phyloP scores from a whole-genome alignment of 2,329 filamentous ascomycete genomes.

The Colletotrichum sp. region DNA sequence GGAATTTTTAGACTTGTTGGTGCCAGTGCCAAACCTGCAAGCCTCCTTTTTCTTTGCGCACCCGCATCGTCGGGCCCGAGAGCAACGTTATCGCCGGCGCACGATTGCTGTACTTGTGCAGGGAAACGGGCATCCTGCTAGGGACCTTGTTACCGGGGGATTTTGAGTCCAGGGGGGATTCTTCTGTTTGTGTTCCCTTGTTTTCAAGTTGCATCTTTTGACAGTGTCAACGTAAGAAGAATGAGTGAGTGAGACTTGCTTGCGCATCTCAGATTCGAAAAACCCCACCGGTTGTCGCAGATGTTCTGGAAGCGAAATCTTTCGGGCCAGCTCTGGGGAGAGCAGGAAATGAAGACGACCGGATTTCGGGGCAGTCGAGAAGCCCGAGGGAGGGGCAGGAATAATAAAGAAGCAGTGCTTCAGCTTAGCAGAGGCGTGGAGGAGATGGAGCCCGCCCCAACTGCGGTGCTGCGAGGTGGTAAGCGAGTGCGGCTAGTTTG shows the following conservation, averaged over 20 bases:
- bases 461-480: not conserved
- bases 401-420: not conserved
- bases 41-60: not conserved
- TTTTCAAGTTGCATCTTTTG: not conserved
- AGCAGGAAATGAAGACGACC: conserved; percentile 5
- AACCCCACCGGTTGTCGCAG: not conserved
- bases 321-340: not conserved
- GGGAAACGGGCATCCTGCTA: not conserved
- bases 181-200: not conserved
- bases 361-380: conserved; percentile 13
- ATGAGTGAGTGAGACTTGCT: not conserved
- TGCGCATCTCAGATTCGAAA: not conserved
- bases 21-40: not conserved
- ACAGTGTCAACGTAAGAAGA: not conserved
- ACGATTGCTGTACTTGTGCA: not conserved
- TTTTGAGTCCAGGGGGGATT: not conserved
- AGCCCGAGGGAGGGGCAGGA: conserved; percentile 10
- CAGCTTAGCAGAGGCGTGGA: not conserved
- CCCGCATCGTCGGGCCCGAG: not conserved
- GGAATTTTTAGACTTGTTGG: not conserved
- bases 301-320: not conserved
- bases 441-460: not conserved
- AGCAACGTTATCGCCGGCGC: not conserved
- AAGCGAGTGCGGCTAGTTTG: conserved; percentile 4
- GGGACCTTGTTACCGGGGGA: not conserved